A percentile compares a stretch with the other conserved stretches of the same genome.
phyloP scores from a whole-genome alignment of 1,284 basidiomycete species.

The Mycena citricolor region DNA sequence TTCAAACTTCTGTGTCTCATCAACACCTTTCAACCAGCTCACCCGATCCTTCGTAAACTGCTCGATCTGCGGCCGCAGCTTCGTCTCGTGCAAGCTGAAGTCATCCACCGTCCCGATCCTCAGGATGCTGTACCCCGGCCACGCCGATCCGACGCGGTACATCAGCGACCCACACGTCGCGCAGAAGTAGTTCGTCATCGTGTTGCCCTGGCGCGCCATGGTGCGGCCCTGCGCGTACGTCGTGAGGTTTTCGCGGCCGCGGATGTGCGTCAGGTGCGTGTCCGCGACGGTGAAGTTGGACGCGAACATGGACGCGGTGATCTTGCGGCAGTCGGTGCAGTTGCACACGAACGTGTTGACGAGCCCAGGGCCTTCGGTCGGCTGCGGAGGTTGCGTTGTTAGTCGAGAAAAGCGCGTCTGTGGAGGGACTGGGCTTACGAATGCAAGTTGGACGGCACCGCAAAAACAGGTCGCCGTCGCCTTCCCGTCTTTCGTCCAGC shows the following conservation, averaged over 20 bases:
- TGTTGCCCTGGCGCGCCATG: slow-evolving; percentile 9
- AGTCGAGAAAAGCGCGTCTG: slow-evolving; percentile 7
- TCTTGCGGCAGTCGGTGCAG: slow-evolving; percentile 24
- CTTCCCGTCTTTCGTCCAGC: slow-evolving; percentile 16
- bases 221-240: slow-evolving; percentile 14
- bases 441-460: slow-evolving; percentile 19
- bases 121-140: slow-evolving; percentile 9
- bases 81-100: slow-evolving; percentile 22
- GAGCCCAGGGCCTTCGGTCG: slow-evolving; percentile 21
- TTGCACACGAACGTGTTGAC: slow-evolving; percentile 21
- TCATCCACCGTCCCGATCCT: slow-evolving; percentile 24
- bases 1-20: slow-evolving; percentile 8
- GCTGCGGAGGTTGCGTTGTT: slow-evolving; percentile 15
- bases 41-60: slow-evolving; percentile 14
- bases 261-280: slow-evolving; percentile 17
- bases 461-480: slow-evolving; percentile 22
- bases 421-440: too few relatives aligned
- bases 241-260: slow-evolving; percentile 20
- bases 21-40: slow-evolving; percentile 8
- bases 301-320: slow-evolving; percentile 23
- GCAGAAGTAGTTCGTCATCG: slow-evolving; percentile 24
- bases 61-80: slow-evolving; percentile 21
- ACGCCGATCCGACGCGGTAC: slow-evolving; percentile 18
- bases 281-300: slow-evolving; percentile 22
- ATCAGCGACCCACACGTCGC: slow-evolving; percentile 22